Evolutionary conservation across 441 rosid genomes (phyloP).

Genomic region (Mallotus repandus): DNA sequence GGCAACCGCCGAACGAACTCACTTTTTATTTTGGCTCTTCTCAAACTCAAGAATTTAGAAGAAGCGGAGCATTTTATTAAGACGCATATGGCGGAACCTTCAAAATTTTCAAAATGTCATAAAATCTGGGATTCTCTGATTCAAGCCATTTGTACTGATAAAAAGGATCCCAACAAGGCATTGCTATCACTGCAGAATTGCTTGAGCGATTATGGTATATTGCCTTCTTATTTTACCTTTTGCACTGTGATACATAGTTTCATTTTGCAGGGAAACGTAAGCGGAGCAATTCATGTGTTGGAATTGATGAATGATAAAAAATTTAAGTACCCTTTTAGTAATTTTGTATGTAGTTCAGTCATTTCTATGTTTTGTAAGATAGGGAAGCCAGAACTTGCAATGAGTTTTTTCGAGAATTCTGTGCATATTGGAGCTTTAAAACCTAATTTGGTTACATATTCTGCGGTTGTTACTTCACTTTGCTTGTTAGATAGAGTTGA

Average conservation of each 20-base stretch:
- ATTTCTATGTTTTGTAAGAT: conserved; percentile 64
- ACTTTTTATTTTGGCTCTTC: conserved; percentile 45
- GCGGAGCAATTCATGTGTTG: conserved; percentile 55
- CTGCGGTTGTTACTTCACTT: conserved; percentile 53
- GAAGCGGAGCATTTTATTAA: conserved; percentile 55
- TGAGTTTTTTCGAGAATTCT: conserved; percentile 54
- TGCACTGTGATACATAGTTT: conserved; percentile 51
- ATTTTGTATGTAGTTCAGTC: conserved; percentile 69
- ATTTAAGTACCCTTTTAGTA: conserved; percentile 42
- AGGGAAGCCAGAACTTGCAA: conserved; percentile 66
- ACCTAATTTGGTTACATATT: conserved; percentile 64
- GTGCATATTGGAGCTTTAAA: conserved; percentile 45
- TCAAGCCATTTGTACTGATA: conserved; percentile 42
- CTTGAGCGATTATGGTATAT: conserved; percentile 42
- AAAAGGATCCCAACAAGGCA: conserved; percentile 45
- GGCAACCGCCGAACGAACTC: conserved; percentile 41
- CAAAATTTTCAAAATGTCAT: conserved; percentile 28
- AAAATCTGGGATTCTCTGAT: conserved; percentile 49
- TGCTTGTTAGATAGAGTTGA: conserved; percentile 55
- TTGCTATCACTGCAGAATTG: conserved; percentile 44
- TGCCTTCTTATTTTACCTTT: conserved; percentile 61
- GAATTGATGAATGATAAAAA: conserved; percentile 56
- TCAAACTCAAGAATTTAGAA: conserved; percentile 52
- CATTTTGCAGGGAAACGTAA: conserved; percentile 48
- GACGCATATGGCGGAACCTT: conserved; percentile 37